Conservation (phyloP, 2,329 filamentous ascomycete species). For the Ophiostoma quercus region DNA sequence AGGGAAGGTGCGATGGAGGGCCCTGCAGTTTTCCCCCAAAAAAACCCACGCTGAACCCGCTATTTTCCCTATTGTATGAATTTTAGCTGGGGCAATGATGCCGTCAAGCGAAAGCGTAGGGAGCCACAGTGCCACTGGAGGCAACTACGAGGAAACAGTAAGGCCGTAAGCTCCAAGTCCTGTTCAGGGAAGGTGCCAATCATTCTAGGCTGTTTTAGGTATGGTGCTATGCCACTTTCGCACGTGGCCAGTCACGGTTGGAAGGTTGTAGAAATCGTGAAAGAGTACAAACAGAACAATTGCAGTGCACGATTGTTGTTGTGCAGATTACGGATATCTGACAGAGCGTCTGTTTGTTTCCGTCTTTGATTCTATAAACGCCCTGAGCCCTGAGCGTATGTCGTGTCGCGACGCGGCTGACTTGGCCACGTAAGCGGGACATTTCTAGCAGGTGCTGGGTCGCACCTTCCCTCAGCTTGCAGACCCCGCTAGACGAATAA, state of each 20-base stretch:
- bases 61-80: background rate
- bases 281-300: constrained; percentile 3
- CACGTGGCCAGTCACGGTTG: constrained; percentile 30
- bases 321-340: background rate
- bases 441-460: background rate
- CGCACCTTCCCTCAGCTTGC: background rate
- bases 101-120: background rate
- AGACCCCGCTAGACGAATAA: background rate
- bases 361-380: too few relatives aligned
- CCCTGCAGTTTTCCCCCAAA: background rate
- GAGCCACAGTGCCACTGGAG: background rate
- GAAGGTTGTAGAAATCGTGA: constrained; percentile 8
- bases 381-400: background rate
- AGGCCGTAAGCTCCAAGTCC: background rate
- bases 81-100: background rate
- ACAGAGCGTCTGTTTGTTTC: background rate
- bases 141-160: background rate
- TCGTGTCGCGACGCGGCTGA: background rate
- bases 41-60: background rate
- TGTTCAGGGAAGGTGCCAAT: background rate
- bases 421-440: constrained; percentile 7
- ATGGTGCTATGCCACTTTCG: constrained; percentile 8
- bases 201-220: background rate
- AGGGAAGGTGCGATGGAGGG: constrained; percentile 10
- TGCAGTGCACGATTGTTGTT: background rate